These are phyloP conservation scores for Aquilaria malaccensis DNA, from an alignment of 345 rosid species.

Conservation along the genomic window DNA sequence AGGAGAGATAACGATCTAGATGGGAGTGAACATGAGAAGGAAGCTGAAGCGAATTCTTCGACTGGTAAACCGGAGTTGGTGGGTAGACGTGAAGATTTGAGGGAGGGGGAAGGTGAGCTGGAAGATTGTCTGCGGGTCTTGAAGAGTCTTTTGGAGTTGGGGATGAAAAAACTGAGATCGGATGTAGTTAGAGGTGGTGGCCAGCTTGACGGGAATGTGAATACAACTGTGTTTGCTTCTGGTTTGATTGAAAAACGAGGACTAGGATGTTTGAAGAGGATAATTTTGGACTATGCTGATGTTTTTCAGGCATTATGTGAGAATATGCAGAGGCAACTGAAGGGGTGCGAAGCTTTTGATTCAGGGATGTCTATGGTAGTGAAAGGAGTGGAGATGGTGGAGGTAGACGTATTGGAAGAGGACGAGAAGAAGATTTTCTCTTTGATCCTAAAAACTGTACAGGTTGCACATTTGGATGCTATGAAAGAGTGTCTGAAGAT, in stretches of 20 bases:
- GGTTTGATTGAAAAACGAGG: constrained; percentile 39
- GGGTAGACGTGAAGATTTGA: constrained; percentile 20
- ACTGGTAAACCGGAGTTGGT: constrained; percentile 17
- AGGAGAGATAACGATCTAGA: constrained; percentile 27
- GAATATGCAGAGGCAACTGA: constrained; percentile 63
- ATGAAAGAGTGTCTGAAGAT: constrained; percentile 33
- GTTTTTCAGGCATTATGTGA: constrained; percentile 61
- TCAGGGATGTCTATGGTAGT: constrained; percentile 36
- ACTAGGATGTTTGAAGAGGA: constrained; percentile 40
- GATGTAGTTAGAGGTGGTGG: constrained; percentile 27
- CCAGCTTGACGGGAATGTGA: constrained; percentile 18
- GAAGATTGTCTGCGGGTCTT: constrained; percentile 38
- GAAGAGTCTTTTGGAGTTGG: constrained; percentile 55
- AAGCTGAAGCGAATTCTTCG: constrained; percentile 13
- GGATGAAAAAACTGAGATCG: constrained; percentile 54
- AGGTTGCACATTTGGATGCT: constrained; percentile 72
- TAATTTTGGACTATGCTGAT: constrained; percentile 52
- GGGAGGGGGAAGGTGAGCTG: constrained; percentile 29
- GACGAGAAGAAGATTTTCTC: constrained; percentile 42
- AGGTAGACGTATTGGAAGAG: constrained; percentile 26
- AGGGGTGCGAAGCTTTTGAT: constrained; percentile 34
- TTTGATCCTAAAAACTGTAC: constrained; percentile 52
- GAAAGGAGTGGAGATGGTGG: constrained; percentile 24
- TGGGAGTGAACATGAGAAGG: constrained; percentile 32
- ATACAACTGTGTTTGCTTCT: constrained; percentile 10